phyloP scores from a whole-genome alignment of 192 early-diverging fungal genomes.

The Backusella sp. region DNA sequence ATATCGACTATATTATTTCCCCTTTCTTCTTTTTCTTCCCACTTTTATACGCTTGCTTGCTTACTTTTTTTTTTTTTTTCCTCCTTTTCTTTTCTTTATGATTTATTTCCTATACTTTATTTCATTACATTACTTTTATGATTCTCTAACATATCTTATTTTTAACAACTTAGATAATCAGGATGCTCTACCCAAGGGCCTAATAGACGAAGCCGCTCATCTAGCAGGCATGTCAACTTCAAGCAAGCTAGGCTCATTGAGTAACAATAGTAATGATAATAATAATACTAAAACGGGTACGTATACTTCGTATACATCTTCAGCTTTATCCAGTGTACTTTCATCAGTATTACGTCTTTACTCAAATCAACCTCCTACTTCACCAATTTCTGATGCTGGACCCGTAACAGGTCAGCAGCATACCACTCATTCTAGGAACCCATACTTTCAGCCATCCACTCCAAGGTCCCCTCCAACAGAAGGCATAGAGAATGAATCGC shows the following conservation, averaged over 20 bases:
- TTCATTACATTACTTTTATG: neutral
- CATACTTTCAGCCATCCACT: neutral
- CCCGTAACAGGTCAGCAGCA: neutral
- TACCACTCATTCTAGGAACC: neutral
- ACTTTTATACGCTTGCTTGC: neutral
- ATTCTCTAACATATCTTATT: neutral
- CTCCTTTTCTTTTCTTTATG: neutral
- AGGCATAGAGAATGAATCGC: neutral
- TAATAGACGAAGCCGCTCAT: constrained; percentile 12
- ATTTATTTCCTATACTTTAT: neutral
- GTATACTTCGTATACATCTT: constrained; percentile 2
- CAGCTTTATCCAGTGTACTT: constrained; percentile 6
- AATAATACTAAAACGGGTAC: neutral
- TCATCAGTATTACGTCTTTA: constrained; percentile 12
- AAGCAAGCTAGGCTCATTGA: neutral
- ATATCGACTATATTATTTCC: neutral
- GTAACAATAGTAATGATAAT: neutral
- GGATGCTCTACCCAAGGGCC: neutral
- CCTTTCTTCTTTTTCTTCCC: neutral
- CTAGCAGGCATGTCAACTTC: constrained; percentile 9
- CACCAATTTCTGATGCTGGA: neutral
- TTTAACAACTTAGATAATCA: constrained; percentile 7
- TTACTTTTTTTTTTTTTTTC: neutral
- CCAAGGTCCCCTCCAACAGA: neutral
- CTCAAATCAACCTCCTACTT: constrained; percentile 5